Conservation (phyloP, 331 rosid species). For the Saraca asoca region DNA sequence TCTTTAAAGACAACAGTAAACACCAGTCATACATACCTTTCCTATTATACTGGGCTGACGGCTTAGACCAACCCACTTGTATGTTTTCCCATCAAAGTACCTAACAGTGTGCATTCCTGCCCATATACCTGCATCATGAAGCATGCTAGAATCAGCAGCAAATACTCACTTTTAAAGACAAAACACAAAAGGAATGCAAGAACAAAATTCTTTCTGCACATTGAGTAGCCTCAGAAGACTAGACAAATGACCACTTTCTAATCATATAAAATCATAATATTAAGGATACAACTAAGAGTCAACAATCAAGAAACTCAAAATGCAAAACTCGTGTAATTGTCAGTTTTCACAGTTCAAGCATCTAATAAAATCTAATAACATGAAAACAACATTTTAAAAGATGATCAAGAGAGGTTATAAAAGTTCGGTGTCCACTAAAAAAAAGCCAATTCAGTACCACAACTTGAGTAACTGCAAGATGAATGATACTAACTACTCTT, state of each 20-base stretch:
- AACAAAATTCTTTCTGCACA: not conserved
- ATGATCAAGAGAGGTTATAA: no score
- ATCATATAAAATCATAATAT: not conserved
- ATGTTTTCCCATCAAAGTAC: conserved; percentile 94
- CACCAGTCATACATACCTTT: conserved; percentile 57
- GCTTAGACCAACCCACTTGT: conserved; percentile 99
- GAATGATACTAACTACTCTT: no score
- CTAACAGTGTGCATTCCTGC: conserved; percentile 98
- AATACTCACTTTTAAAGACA: conserved; percentile 7
- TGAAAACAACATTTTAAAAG: no score
- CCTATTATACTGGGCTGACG: conserved; percentile 92
- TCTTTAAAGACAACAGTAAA: conserved; percentile 2
- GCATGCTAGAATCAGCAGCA: conserved; percentile 22
- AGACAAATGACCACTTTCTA: not conserved
- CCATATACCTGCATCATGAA: conserved; percentile 79
- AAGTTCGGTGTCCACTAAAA: no score
- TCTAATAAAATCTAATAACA: no score
- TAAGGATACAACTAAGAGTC: not conserved
- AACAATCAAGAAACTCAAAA: not conserved
- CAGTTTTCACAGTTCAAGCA: not conserved
- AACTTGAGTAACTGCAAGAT: no score
- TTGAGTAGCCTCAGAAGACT: not conserved
- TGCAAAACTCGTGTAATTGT: not conserved
- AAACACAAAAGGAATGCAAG: conserved; percentile 10
- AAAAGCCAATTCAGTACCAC: no score